Percentiles rank a stretch among this genome's conserved stretches.
phyloP scores from a whole-genome alignment of 2,329 filamentous ascomycete species.

The Herpotrichia juniperi region DNA sequence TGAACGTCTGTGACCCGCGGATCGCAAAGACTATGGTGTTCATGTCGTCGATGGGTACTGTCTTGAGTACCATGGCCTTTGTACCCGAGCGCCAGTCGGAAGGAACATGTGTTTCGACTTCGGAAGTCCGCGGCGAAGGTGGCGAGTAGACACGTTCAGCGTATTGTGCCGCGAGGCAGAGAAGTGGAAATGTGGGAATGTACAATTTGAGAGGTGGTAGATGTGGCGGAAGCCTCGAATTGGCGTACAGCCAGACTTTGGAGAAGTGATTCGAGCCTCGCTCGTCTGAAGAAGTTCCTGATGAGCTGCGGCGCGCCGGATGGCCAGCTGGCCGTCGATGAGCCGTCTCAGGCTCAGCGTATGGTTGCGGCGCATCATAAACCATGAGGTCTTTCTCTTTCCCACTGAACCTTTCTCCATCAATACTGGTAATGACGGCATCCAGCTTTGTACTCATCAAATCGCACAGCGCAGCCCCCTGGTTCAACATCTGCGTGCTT shows the following conservation, averaged over 20 bases:
- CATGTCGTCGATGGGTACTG: constrained; percentile 76
- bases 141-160: constrained; percentile 73
- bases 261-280: constrained; percentile 59
- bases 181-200: constrained; percentile 75
- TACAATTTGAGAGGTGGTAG: constrained; percentile 74
- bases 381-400: constrained; percentile 59
- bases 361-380: constrained; percentile 11
- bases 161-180: constrained; percentile 80
- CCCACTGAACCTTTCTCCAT: constrained; percentile 63
- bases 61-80: constrained; percentile 86
- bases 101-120: constrained; percentile 72
- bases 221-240: constrained; percentile 73
- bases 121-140: constrained; percentile 61
- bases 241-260: constrained; percentile 80
- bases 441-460: constrained; percentile 68
- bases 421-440: constrained; percentile 73
- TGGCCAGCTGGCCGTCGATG: constrained; percentile 5
- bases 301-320: neutral
- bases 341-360: constrained; percentile 15
- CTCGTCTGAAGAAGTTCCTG: constrained; percentile 14
- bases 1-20: constrained; percentile 77
- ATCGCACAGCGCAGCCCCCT: constrained; percentile 58
- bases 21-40: constrained; percentile 84
- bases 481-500: constrained; percentile 46
- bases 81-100: constrained; percentile 76